These are phyloP conservation scores for Ophiocordyceps robertsii DNA, from an alignment of 2,329 filamentous ascomycete genomes.

Conservation along the genomic window DNA sequence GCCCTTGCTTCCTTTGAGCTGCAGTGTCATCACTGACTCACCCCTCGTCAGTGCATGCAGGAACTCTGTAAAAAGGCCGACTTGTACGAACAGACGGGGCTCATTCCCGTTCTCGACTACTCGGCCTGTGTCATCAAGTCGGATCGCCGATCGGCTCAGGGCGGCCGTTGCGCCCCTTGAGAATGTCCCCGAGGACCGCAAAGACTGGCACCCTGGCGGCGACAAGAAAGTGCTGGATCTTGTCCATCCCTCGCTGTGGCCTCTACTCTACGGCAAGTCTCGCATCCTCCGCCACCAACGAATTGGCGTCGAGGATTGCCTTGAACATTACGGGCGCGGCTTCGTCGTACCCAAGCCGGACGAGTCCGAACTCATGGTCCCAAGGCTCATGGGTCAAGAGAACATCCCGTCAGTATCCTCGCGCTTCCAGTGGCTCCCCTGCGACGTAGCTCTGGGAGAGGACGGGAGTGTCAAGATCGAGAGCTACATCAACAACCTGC, in stretches of 20 bases:
- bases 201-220: slow-evolving; percentile 50
- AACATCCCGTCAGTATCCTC: not conserved
- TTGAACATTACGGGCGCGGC: slow-evolving; percentile 20
- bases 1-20: too few relatives aligned
- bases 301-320: slow-evolving; percentile 22
- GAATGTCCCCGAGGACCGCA: slow-evolving; percentile 30
- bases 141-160: slow-evolving; percentile 24
- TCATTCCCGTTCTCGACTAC: slow-evolving; percentile 21
- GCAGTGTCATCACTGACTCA: too few relatives aligned
- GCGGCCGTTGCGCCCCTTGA: slow-evolving; percentile 33
- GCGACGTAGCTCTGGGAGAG: slow-evolving; percentile 28
- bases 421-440: slow-evolving; percentile 34
- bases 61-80: slow-evolving; percentile 20
- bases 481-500: slow-evolving; percentile 41
- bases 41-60: slow-evolving; percentile 12
- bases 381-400: not conserved
- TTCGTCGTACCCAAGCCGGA: slow-evolving; percentile 10
- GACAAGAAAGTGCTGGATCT: slow-evolving; percentile 45
- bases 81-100: slow-evolving; percentile 16
- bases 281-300: slow-evolving; percentile 14
- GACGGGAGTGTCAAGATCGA: slow-evolving; percentile 24
- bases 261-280: slow-evolving; percentile 38
- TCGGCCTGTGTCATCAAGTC: slow-evolving; percentile 20
- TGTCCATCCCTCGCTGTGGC: slow-evolving; percentile 51
- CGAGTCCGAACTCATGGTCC: not conserved